Base-by-base conservation (phyloP, 2,329 filamentous ascomycete species). In the Diplodia seriata region DNA sequence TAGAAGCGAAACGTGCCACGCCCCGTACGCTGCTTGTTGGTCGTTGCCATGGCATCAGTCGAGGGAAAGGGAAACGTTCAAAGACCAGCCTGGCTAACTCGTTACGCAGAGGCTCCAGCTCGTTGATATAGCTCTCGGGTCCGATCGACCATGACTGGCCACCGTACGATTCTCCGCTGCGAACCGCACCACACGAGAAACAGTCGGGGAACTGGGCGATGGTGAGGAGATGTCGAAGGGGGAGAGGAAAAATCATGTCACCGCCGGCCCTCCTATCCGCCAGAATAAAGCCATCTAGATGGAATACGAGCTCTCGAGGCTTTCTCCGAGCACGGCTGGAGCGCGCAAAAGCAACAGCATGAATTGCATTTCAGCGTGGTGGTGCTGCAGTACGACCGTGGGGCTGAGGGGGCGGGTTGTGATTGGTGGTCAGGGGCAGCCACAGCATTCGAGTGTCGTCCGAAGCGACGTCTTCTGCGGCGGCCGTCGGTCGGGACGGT, bases 391-490 rank as follows among this genome's bases (percentile, higher is more conserved):
- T 8, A 29, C 57, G 40, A 62, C 9, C 26, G 9, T n/a, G 23
- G 8, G 36, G 54, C 33, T 23, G 54, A 20, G 12, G 18, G 9
- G 2, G 40, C 2, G 14, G 18, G 1, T 5, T 62, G 26, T 26
- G 18, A 62, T 62, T 62, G 57, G 57, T 50, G 29, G 57, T 3
- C 9, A 18, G 18, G 26, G 9, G 14, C 57, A 36, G 57, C 40
- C 57, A 62, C 57, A 33, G 33, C 23, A 15, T 20, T 26, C 15
- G 40, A 50, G n/a, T 9, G 18, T 26, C 15, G 5, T 50, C 50
- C 43, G 57, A 62, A 62, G 57, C 57, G 57, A 62, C n/a, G 23
- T 11, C 20, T 33, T 23, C 38, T 59, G 56, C 26, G 38, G 56
- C 56, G 12, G 23, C 38, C 15, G 57, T 49, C 40, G 31, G 57